phyloP scores from a whole-genome alignment of 345 rosid species.

The Crucihimalaya himalaica region DNA sequence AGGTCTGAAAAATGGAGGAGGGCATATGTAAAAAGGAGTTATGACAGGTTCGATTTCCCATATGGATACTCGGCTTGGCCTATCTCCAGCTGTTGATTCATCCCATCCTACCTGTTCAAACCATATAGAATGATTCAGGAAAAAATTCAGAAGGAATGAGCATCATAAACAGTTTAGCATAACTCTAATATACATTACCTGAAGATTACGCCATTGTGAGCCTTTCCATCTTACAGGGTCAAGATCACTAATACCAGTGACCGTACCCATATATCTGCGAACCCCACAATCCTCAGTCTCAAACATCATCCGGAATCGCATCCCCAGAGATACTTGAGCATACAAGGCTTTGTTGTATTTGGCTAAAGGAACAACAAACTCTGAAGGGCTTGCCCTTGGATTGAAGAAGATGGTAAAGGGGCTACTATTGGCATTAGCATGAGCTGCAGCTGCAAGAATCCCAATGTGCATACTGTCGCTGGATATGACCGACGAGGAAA shows the following conservation, averaged over 20 bases:
- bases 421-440: slow-evolving; percentile 93
- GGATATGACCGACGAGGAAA: slow-evolving; percentile 87
- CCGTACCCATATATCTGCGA: slow-evolving; percentile 94
- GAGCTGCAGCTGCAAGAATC: slow-evolving; percentile 96
- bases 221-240: slow-evolving; percentile 92
- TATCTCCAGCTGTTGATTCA: slow-evolving; percentile 88
- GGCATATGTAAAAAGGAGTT: slow-evolving; percentile 92
- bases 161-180: neutral
- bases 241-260: slow-evolving; percentile 83
- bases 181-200: slow-evolving; percentile 47
- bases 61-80: slow-evolving; percentile 86
- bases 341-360: slow-evolving; percentile 83
- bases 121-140: slow-evolving; percentile 16
- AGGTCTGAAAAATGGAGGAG: slow-evolving; percentile 96
- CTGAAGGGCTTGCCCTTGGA: slow-evolving; percentile 95
- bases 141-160: slow-evolving; percentile 17
- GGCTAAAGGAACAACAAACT: slow-evolving; percentile 93
- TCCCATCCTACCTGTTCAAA: slow-evolving; percentile 93
- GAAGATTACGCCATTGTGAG: slow-evolving; percentile 97
- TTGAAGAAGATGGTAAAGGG: slow-evolving; percentile 89
- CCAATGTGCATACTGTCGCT: slow-evolving; percentile 99
- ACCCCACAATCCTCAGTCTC: slow-evolving; percentile 94
- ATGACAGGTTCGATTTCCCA: slow-evolving; percentile 96
- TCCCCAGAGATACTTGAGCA: slow-evolving; percentile 81
- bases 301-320: slow-evolving; percentile 97